Evolutionary conservation across 169 alveolate genomes (phyloP).

Genomic region (Cryptosporidium sp.): DNA sequence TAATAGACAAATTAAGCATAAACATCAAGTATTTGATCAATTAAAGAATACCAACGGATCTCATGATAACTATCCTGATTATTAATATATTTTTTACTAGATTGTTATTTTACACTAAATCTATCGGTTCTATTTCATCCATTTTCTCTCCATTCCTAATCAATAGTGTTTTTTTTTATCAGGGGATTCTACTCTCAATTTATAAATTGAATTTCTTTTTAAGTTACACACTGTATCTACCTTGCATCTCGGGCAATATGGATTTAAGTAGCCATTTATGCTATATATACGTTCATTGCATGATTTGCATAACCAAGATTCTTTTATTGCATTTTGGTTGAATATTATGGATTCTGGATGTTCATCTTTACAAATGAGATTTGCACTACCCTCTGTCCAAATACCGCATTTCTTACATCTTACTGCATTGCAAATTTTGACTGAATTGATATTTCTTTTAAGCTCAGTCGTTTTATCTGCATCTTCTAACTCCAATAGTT

Average conservation of each 20-base stretch:
- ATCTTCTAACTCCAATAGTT: conserved; percentile 23
- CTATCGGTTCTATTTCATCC: neutral
- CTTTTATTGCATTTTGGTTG: conserved; percentile 41
- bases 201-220: conserved; percentile 47
- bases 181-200: neutral
- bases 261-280: conserved; percentile 28
- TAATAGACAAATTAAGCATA: neutral
- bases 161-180: neutral
- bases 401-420: conserved; percentile 34
- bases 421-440: conserved; percentile 36
- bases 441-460: conserved; percentile 16
- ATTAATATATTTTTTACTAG: neutral
- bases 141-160: conserved; percentile 38
- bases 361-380: conserved; percentile 20
- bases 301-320: conserved; percentile 57
- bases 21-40: conserved; percentile 10
- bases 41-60: neutral
- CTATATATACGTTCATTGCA: conserved; percentile 27
- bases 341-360: conserved; percentile 41
- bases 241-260: conserved; percentile 63
- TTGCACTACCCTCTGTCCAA: conserved; percentile 51
- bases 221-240: conserved; percentile 24
- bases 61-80: conserved; percentile 16
- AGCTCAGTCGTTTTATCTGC: conserved; percentile 15
- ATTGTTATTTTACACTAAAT: neutral